Percentiles rank a stretch among this genome's conserved stretches.
Conservation (phyloP, 306 rosid genomes). For the Quercus variabilis region DNA sequence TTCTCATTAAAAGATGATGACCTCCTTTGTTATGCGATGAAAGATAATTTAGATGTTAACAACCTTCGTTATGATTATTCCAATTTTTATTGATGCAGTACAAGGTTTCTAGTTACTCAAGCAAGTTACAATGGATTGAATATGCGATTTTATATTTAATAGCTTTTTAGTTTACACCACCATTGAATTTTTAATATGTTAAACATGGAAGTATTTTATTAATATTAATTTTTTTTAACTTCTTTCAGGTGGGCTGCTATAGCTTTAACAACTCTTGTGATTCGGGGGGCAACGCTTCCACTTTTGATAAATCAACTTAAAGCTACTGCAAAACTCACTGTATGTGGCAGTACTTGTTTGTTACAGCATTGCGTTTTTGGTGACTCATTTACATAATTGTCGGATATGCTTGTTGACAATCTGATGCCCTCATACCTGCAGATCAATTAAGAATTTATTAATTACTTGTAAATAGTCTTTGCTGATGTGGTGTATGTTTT, state of each 20-base stretch:
- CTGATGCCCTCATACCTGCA: neutral
- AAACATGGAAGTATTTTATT: slow-evolving; percentile 5
- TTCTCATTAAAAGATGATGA: neutral
- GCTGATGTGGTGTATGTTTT: neutral
- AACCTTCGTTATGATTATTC: neutral
- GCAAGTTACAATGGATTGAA: neutral
- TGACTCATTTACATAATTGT: neutral
- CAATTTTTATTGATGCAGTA: neutral
- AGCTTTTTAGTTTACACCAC: neutral
- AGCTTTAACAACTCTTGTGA: slow-evolving; percentile 58
- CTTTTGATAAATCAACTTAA: slow-evolving; percentile 74
- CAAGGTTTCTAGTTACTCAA: neutral
- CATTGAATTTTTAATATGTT: slow-evolving; percentile 17
- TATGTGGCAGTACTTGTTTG: slow-evolving; percentile 39
- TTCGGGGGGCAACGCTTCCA: slow-evolving; percentile 66
- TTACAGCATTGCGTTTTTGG: neutral
- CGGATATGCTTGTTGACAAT: neutral
- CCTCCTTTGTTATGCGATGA: neutral
- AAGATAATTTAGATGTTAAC: neutral
- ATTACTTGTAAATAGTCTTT: neutral
- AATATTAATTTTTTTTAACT: neutral
- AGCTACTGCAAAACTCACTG: slow-evolving; percentile 71
- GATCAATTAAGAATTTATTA: neutral
- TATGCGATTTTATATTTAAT: slow-evolving; percentile 6
- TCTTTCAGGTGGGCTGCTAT: slow-evolving; percentile 86